phyloP scores from a whole-genome alignment of 1,284 basidiomycete species.

The Tilletia caries region DNA sequence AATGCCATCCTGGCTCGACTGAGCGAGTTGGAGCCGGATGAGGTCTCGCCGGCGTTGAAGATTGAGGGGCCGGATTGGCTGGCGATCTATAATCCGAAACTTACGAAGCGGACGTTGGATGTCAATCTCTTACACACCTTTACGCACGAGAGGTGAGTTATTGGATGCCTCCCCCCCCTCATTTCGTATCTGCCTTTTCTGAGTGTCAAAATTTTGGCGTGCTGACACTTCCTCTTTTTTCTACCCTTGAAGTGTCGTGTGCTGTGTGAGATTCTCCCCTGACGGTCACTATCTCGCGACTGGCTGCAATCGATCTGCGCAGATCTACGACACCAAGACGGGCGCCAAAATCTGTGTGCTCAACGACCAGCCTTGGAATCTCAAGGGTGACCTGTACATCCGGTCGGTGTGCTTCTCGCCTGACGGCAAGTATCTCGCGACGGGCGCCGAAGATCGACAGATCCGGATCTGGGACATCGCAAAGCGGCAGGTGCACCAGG shows the following conservation, averaged over 20 bases:
- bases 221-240: neutral
- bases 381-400: slow-evolving; percentile 50
- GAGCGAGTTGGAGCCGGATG: slow-evolving; percentile 46
- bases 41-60: slow-evolving; percentile 60
- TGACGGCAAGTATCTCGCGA: slow-evolving; percentile 49
- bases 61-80: slow-evolving; percentile 93
- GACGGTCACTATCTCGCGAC: slow-evolving; percentile 82
- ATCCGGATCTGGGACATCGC: slow-evolving; percentile 70
- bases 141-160: slow-evolving; percentile 73
- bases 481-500: slow-evolving; percentile 61
- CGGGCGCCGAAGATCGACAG: slow-evolving; percentile 51
- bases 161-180: neutral
- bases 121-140: slow-evolving; percentile 86
- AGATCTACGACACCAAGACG: slow-evolving; percentile 83
- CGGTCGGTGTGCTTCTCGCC: slow-evolving; percentile 52
- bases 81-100: slow-evolving; percentile 84
- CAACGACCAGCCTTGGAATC: slow-evolving; percentile 60
- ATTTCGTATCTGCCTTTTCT: too few relatives aligned
- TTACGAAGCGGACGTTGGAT: slow-evolving; percentile 70
- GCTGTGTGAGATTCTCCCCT: slow-evolving; percentile 83
- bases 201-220: too few relatives aligned
- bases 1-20: slow-evolving; percentile 46
- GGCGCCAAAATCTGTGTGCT: slow-evolving; percentile 68
- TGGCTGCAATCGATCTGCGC: slow-evolving; percentile 83
- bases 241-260: slow-evolving; percentile 64